Evolutionary conservation across 2,329 filamentous ascomycete species (phyloP), one percentile per base, ranked within the genome.

Genomic region (Orbilia javanica): DNA sequence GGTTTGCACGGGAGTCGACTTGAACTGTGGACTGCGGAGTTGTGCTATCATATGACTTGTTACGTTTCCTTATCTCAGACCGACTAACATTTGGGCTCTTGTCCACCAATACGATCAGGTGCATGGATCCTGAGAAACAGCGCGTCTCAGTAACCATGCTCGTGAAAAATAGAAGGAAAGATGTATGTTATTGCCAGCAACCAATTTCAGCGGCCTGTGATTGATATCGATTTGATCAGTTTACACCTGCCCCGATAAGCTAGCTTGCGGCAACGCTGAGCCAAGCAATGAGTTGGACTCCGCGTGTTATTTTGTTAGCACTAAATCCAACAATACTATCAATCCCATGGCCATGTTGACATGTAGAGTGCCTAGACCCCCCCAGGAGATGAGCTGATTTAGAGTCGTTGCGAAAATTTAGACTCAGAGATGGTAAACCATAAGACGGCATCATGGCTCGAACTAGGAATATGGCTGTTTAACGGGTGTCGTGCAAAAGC

Each of bases 11-110:
- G 25, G 69, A 48, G 48, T 48, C 57, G 20, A 36, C 7, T 36
- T 2, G 34, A 36, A 25, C 20, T 13, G 3, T 50, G 11, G 44
- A 36, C 29, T 53, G 34, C 42, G 18, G 18, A 13, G 39, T 22
- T 57, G 36, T 29, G 46, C 34, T 64, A 25, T 68, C 70, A 75
- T 50, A 55, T 75, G 70, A 75, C 42, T 29, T 31, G 34, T 57
- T 46, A 11, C 20, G 34, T 29, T 34, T 67, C 20, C 52, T 72
- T 64, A 70, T 70, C 66, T 70, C 6, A n/a, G 29, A 60, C 7
- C 22, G 44, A 60, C n/a, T n/a, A n/a, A n/a, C 31, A 60, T 20
- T 27, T 60, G 55, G 34, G 3, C 5, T n/a, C 52, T 57, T 22
- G 52, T 42, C 42, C 55, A 34, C 20, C 15, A n/a, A 25, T 22